Evolutionary conservation across 768 basidiomycete species (phyloP), one percentile per base, ranked within the genome.

Genomic region (Psilocybe azurescens): DNA sequence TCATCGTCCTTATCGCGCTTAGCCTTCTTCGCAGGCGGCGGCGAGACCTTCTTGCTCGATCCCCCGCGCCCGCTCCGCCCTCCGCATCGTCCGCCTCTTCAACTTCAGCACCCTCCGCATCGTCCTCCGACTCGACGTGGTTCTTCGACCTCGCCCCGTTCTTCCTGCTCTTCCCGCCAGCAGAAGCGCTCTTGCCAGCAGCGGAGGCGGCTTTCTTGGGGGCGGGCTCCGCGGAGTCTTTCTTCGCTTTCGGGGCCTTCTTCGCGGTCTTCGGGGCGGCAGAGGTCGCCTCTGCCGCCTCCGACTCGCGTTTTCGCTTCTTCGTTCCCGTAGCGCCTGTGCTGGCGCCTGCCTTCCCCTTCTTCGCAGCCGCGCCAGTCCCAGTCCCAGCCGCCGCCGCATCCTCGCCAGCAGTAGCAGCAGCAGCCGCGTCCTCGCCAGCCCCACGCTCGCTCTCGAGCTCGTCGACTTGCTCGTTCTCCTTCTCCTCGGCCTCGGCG

Each of bases 41-140:
- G 83, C 0, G 85, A 84, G 0, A 80, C 67, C 14, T 85, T 84
- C 79, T 56, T 82, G 83, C 70, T 85, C 9, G 82, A 78, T 5
- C 81, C 82, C 84, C 83, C 58, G 82, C 74, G 9, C 71, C 84
- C 16, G 76, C 85, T 8, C 76, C 84, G 46, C 74, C 81, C 49
- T 61, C 69, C n/a, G 80, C 86, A 30, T 86, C 87, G 59, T 89
- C 89, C 74, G 77, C 80, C 47, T 72, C 78, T 28, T 80, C 81
- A 33, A 74, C 84, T 30, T 79, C 85, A 9, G 77, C 84, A 48
- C 74, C 81, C 49, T 62, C 69, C 16, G 80, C 86, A 29, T 86
- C 87, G 61, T 89, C 89, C 74, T 88, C 89, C 10, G 85, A 89
- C 70, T 90, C 91, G 38, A 89, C 85, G 74, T 78, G 68, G 3